Evolutionary conservation across 371 early-diverging fungal species (phyloP), one percentile per base, ranked within the genome.

Genomic region (Batrachochytrium dendrobatidis): DNA sequence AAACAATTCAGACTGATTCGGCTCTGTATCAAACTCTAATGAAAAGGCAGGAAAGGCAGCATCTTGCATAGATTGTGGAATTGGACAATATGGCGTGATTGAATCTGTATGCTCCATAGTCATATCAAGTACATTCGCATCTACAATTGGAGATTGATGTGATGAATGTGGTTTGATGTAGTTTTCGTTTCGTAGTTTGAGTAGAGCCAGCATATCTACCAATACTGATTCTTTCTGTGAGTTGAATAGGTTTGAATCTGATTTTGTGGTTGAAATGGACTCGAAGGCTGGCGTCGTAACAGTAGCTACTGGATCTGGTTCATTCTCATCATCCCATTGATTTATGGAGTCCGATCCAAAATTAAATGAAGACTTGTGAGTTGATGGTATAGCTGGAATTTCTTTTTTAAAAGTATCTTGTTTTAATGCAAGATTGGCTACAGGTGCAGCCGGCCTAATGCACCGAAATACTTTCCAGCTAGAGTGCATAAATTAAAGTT

Each of bases 11-110:
- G 53, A 44, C 18, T 28, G n/a, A 1, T 55, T 32, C 17, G 49
- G 17, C 43, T 62, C 63, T 7, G 39, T n/a, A 12, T 50, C 59
- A 39, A 71, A 71, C 34, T 65, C 68, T 25, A 71, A 53, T 2
- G 55, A 55, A 50, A 59, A 67, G 29, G 58, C 62, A 2, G 71
- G 68, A 56, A 71, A 65, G 15, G 58, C 32, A 7, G 68, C n/a
- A n/a, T n/a, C n/a, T n/a, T n/a, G n/a, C n/a, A 64, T 3, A 48
- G 53, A 25, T 32, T 29, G n/a, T n/a, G n/a, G n/a, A n/a, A n/a
- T n/a, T n/a, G n/a, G n/a, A n/a, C n/a, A n/a, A n/a, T n/a, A n/a
- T n/a, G n/a, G n/a, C n/a, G n/a, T n/a, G n/a, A n/a, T n/a, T n/a
- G n/a, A n/a, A n/a, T n/a, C n/a, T n/a, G n/a, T n/a, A n/a, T n/a